Base-by-base conservation (phyloP, 2,329 filamentous ascomycete species). In the Colletotrichum phormii region DNA sequence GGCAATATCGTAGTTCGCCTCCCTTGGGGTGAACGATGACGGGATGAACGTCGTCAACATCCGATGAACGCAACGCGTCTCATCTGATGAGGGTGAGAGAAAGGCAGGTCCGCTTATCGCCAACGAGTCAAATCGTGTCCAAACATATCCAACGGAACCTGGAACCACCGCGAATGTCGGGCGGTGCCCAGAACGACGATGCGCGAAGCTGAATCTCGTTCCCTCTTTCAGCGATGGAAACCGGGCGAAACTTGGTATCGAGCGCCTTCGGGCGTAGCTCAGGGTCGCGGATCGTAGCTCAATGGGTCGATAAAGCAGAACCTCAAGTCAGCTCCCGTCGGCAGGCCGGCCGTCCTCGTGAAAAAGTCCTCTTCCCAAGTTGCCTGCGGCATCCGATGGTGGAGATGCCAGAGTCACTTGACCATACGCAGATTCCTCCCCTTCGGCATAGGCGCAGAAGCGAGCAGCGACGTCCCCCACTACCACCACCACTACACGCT, bases 381-480 rank as follows among this genome's bases (percentile, higher is more conserved):
- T 49, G 18, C 22, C 26, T 63, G 46, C 42, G 26, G 61, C 31
- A 33, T 51, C 18, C 33, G 55, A 22, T 24, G 22, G 55, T 64
- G 53, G 54, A 55, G 31, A 72, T 31, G 12, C 24, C n/a, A 57
- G n/a, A 60, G 70, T 64, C 70, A 69, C 60, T 72, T 72, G 71
- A 71, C 71, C 60, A 22, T 61, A n/a, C 46, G 60, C 71, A 61
- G 55, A 26, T 53, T 62, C 22, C 33, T 49, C 51, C 49, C 29
- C 46, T 61, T 58, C 60, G n/a, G 66, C 35, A 57, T 49, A 33
- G 46, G 54, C 49, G 54, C 70, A 70, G 66, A 70, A 64, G 59
- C 70, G 65, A 69, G 24, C n/a, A 29, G 53, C 65, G 13, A 37
- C 15, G 18, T 15, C 18, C 49, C 58, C 60, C 42, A 62, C 42